Evolutionary conservation across 1,139 yeast species (phyloP).

Genomic region (Kluyveromyces marxianus): DNA sequence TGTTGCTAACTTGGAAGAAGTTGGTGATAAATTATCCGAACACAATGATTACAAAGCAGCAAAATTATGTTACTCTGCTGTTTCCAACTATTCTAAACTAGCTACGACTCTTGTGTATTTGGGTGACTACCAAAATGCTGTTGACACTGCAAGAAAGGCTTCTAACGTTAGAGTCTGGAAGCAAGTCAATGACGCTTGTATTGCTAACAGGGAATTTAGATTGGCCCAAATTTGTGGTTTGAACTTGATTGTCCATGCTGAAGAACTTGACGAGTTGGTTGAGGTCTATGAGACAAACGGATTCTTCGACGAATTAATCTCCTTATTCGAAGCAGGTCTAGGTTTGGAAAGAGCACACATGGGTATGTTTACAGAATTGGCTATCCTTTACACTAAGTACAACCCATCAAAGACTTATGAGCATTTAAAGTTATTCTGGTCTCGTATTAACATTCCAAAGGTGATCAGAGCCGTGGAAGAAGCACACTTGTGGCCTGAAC

Average conservation of each 20-base stretch:
- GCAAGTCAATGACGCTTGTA: constrained; percentile 94
- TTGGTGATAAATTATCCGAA: constrained; percentile 87
- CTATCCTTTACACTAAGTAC: constrained; percentile 83
- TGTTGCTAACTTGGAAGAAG: constrained; percentile 84
- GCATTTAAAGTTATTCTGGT: constrained; percentile 96
- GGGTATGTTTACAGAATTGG: constrained; percentile 99
- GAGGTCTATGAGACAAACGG: constrained; percentile 83
- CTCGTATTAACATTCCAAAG: constrained; percentile 95
- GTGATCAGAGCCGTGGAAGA: constrained; percentile 89
- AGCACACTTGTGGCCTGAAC: constrained; percentile 94
- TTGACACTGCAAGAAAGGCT: constrained; percentile 98
- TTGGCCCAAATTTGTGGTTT: constrained; percentile 98
- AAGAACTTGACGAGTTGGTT: constrained; percentile 88
- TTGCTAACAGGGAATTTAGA: constrained; percentile 90
- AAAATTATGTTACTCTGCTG: constrained; percentile 73
- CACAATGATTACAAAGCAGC: constrained; percentile 88
- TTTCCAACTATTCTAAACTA: constrained; percentile 89
- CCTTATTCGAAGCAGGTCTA: constrained; percentile 90
- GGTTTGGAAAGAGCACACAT: constrained; percentile 98
- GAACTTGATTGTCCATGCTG: constrained; percentile 94
- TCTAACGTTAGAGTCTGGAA: constrained; percentile 93
- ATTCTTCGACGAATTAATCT: constrained; percentile 82
- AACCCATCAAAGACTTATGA: constrained; percentile 90
- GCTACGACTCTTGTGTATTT: constrained; percentile 92
- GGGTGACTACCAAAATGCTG: constrained; percentile 92